Evolutionary conservation across 2,329 filamentous ascomycete species (phyloP).

Genomic region (Ceratocystis papillata): DNA sequence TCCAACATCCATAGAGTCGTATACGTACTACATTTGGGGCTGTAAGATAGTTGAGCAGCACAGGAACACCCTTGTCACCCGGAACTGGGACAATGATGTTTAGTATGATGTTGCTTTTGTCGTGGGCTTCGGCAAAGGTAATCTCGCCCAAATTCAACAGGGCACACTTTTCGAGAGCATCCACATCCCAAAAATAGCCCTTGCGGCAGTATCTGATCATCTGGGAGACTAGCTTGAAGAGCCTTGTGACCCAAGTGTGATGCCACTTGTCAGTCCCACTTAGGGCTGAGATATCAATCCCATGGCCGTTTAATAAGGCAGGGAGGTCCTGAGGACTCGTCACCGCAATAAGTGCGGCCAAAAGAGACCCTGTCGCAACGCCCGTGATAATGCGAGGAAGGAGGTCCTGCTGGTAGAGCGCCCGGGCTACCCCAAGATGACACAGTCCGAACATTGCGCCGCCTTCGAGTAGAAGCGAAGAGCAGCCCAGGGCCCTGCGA

Average conservation of each 20-base stretch:
- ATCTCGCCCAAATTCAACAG: constrained; percentile 75
- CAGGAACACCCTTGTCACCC: constrained; percentile 64
- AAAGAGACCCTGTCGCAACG: constrained; percentile 79
- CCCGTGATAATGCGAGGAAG: constrained; percentile 85
- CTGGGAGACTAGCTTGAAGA: constrained; percentile 51
- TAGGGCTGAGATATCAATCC: constrained; percentile 76
- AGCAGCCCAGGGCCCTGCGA: constrained; percentile 76
- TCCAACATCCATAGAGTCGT: neutral
- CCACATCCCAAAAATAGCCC: constrained; percentile 75
- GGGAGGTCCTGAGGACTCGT: constrained; percentile 79
- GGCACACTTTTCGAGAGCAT: constrained; percentile 72
- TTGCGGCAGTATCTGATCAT: constrained; percentile 58
- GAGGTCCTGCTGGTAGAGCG: constrained; percentile 66
- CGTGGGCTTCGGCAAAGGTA: constrained; percentile 88
- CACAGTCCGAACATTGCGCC: constrained; percentile 86
- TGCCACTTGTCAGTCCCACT: constrained; percentile 32
- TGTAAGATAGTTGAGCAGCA: constrained; percentile 81
- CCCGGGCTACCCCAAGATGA: constrained; percentile 82
- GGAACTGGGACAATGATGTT: constrained; percentile 84
- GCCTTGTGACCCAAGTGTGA: constrained; percentile 17
- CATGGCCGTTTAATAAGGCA: constrained; percentile 62
- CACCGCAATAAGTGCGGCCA: constrained; percentile 77
- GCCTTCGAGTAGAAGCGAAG: constrained; percentile 75
- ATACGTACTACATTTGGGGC: constrained; percentile 76
- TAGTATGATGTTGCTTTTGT: constrained; percentile 70